A percentile compares a stretch with the other conserved stretches of the same genome.
These are phyloP conservation scores for Cavenderia fasciculata DNA, from an alignment of 78 protist species.

Conservation along the genomic window DNA sequence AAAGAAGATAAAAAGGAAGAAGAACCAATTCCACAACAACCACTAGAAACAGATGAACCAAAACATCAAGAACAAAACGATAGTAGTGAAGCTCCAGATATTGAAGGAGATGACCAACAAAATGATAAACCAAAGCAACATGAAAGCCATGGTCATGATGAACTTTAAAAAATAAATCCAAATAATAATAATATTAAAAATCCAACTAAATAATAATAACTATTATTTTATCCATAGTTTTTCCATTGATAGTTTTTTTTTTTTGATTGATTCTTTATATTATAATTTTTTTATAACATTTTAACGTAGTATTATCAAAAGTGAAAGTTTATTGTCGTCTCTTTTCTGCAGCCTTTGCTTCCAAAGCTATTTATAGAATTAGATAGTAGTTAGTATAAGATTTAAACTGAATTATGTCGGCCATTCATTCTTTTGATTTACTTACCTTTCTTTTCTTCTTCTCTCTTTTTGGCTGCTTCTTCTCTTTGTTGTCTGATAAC, in stretches of 20 bases:
- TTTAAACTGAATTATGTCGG: too few species aligned
- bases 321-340: background rate
- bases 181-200: background rate
- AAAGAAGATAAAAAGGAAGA: background rate
- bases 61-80: background rate
- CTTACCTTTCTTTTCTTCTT: constrained; percentile 67
- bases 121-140: constrained; percentile 8
- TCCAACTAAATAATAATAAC: background rate
- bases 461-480: constrained; percentile 73
- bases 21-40: background rate
- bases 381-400: background rate
- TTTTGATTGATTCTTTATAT: background rate
- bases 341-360: constrained; percentile 43
- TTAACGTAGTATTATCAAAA: background rate
- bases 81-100: background rate
- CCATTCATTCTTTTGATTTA: too few species aligned
- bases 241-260: background rate
- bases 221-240: background rate
- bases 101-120: constrained; percentile 23
- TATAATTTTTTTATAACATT: background rate
- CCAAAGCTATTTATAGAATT: constrained; percentile 11
- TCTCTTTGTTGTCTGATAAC: constrained; percentile 75
- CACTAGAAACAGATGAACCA: constrained; percentile 2
- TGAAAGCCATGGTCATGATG: constrained; percentile 22
- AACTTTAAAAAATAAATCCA: constrained; percentile 13